phyloP scores from a whole-genome alignment of 1,284 basidiomycete species.

The Nidula niveotomentosa region DNA sequence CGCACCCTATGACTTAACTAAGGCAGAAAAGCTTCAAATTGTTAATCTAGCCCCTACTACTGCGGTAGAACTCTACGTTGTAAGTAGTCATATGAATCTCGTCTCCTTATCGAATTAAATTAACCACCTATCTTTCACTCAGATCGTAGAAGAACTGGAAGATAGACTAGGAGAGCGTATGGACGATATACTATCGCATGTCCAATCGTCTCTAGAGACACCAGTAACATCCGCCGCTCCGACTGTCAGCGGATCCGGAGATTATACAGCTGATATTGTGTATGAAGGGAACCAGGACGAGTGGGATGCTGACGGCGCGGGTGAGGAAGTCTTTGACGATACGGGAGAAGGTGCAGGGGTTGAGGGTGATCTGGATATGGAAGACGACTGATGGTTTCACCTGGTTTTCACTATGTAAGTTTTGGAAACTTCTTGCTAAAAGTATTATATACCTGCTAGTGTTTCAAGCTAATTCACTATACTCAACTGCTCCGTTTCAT shows the following conservation, averaged over 20 bases:
- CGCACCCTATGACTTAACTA: slow-evolving; percentile 74
- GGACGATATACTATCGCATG: slow-evolving; percentile 63
- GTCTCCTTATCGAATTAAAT: too few species aligned
- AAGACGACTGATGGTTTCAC: slow-evolving; percentile 47
- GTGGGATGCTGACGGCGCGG: slow-evolving; percentile 29
- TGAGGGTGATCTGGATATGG: slow-evolving; percentile 73
- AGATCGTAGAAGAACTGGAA: slow-evolving; percentile 92
- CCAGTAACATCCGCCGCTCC: neutral
- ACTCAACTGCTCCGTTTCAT: too few species aligned
- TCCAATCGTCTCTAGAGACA: slow-evolving; percentile 31
- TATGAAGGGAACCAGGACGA: slow-evolving; percentile 14
- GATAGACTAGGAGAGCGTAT: slow-evolving; percentile 76
- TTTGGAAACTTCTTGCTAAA: too few species aligned
- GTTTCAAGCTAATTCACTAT: too few species aligned
- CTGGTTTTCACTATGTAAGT: too few species aligned
- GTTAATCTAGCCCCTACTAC: slow-evolving; percentile 85
- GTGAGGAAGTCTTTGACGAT: slow-evolving; percentile 59
- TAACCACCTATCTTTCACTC: neutral
- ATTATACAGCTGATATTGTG: neutral
- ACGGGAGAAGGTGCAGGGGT: slow-evolving; percentile 65
- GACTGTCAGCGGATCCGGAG: neutral
- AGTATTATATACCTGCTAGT: too few species aligned
- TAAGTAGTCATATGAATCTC: slow-evolving; percentile 39
- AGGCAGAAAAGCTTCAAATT: slow-evolving; percentile 89
- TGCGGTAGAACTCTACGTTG: slow-evolving; percentile 88